These are phyloP conservation scores for Yarrowia deformans DNA, from an alignment of 805 yeast species.

Conservation along the genomic window DNA sequence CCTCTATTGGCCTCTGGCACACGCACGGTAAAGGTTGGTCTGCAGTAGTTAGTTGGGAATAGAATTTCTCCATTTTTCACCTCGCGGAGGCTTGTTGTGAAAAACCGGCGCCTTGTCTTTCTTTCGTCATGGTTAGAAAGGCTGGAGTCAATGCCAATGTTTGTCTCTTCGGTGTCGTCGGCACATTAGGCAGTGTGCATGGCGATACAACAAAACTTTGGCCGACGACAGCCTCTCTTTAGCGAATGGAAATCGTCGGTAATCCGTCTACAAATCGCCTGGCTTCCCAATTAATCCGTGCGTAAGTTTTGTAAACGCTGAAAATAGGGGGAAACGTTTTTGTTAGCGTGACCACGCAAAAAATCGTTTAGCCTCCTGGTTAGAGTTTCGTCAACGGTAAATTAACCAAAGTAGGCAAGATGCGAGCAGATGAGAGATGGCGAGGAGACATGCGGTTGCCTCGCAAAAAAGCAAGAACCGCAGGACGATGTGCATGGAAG, in stretches of 20 bases:
- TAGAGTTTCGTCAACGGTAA: slow-evolving; percentile 14
- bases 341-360: slow-evolving; percentile 12
- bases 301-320: background rate
- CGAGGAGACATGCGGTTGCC: background rate
- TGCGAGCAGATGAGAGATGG: slow-evolving; percentile 7
- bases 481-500: no score
- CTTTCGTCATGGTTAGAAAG: no score
- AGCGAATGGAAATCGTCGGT: no score
- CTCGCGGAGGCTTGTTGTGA: slow-evolving; percentile 13
- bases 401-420: slow-evolving; percentile 20
- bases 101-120: background rate
- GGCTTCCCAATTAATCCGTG: no score
- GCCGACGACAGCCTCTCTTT: no score
- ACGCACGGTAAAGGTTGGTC: background rate
- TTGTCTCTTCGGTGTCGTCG: background rate
- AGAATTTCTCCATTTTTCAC: background rate
- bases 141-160: background rate
- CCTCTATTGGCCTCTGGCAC: background rate
- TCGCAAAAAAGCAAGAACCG: slow-evolving; percentile 1
- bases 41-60: slow-evolving; percentile 4
- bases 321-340: slow-evolving; percentile 19
- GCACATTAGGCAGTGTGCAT: background rate
- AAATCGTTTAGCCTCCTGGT: no score
- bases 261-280: no score
- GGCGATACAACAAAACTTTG: no score